phyloP scores from a whole-genome alignment of 1,284 basidiomycete genomes.

The Sanguinoderma infundibulare region DNA sequence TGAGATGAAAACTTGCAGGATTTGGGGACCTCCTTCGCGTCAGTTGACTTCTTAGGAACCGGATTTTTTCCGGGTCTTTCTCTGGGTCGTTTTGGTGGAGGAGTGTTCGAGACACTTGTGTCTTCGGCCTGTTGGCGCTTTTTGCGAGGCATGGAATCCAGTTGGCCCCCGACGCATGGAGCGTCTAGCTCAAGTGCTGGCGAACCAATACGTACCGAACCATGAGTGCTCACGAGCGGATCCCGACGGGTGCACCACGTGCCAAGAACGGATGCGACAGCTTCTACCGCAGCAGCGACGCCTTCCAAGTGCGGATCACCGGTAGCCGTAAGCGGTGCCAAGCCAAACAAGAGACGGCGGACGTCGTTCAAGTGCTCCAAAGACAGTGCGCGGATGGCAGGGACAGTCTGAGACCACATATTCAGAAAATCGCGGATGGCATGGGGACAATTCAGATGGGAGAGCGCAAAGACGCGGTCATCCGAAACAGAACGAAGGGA shows the following conservation, averaged over 20 bases:
- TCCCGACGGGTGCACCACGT: background rate
- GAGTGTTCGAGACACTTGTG: background rate
- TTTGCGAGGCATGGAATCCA: background rate
- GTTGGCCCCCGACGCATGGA: background rate
- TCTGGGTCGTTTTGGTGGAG: background rate
- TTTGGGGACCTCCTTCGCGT: background rate
- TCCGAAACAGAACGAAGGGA: background rate
- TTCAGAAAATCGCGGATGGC: background rate
- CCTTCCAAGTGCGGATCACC: background rate
- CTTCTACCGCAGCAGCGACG: background rate
- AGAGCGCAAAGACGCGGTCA: background rate
- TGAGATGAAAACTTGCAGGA: background rate
- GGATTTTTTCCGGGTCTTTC: background rate
- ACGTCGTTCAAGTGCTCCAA: background rate
- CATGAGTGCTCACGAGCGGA: background rate
- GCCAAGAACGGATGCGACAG: background rate
- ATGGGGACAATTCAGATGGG: background rate
- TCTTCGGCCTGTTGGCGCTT: background rate
- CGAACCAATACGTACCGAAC: background rate
- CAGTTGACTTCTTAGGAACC: background rate
- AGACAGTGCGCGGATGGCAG: background rate
- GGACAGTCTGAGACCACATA: background rate
- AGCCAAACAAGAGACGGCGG: background rate
- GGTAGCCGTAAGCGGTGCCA: background rate
- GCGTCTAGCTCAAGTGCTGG: background rate